Percentiles rank a stretch among this genome's conserved stretches.
Conservation (phyloP, 202 grass and related monocot genomes). For the Setaria viridis region DNA sequence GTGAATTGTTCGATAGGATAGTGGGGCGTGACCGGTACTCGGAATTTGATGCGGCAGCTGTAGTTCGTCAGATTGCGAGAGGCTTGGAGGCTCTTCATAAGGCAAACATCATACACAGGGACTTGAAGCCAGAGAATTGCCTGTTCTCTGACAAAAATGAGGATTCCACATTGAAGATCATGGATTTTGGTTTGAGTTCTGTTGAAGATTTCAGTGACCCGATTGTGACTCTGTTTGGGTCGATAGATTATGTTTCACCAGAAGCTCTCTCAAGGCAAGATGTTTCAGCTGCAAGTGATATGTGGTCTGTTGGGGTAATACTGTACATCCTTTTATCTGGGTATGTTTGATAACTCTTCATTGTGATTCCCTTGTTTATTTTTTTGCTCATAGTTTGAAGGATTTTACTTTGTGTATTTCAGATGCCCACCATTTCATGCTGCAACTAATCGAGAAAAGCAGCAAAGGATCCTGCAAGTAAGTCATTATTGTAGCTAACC, state of each 20-base stretch:
- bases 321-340: slow-evolving; percentile 76
- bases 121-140: slow-evolving; percentile 76
- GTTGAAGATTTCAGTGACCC: slow-evolving; percentile 71
- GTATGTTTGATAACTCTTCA: slow-evolving; percentile 51
- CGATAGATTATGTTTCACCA: slow-evolving; percentile 78
- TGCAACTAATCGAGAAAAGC: slow-evolving; percentile 72
- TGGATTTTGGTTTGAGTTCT: slow-evolving; percentile 83
- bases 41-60: slow-evolving; percentile 59
- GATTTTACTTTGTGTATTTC: slow-evolving; percentile 16
- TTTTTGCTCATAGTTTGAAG: neutral
- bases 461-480: slow-evolving; percentile 69
- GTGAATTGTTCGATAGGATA: slow-evolving; percentile 72
- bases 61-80: slow-evolving; percentile 61
- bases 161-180: slow-evolving; percentile 63
- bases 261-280: slow-evolving; percentile 65
- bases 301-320: slow-evolving; percentile 85
- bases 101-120: slow-evolving; percentile 66
- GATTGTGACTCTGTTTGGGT: slow-evolving; percentile 66
- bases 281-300: slow-evolving; percentile 71
- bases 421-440: slow-evolving; percentile 77
- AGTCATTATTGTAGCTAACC: slow-evolving; percentile 40
- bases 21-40: slow-evolving; percentile 53
- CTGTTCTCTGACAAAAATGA: slow-evolving; percentile 56
- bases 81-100: slow-evolving; percentile 71
- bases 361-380: slow-evolving; percentile 22